Evolutionary conservation across 73 alveolate species (phyloP).

Genomic region (Paramecium biaurelia): DNA sequence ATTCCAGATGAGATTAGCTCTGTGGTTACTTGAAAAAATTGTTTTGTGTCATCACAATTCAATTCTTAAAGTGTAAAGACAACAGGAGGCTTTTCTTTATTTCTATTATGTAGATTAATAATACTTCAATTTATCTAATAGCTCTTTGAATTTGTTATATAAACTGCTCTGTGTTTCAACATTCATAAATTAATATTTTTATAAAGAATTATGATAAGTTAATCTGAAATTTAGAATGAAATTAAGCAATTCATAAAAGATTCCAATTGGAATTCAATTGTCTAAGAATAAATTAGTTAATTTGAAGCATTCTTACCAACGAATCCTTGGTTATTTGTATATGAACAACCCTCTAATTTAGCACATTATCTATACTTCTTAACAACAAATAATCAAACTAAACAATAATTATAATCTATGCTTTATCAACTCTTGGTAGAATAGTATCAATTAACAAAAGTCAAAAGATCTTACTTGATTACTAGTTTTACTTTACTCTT

Average conservation of each 20-base stretch:
- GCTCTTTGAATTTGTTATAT: background rate
- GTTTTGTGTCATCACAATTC: background rate
- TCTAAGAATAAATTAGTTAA: background rate
- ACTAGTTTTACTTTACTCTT: background rate
- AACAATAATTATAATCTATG: background rate
- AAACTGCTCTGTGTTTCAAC: background rate
- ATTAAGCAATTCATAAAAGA: background rate
- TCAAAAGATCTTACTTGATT: background rate
- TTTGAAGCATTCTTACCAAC: background rate
- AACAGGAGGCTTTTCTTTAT: background rate
- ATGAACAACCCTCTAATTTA: background rate
- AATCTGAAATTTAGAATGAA: slow-evolving; percentile 40
- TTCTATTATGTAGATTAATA: background rate
- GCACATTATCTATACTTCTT: background rate
- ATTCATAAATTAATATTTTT: background rate
- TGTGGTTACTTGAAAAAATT: background rate
- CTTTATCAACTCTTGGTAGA: background rate
- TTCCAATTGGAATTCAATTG: background rate
- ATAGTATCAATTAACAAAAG: background rate
- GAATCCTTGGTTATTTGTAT: background rate
- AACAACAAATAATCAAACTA: background rate
- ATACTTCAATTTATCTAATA: slow-evolving; percentile 5
- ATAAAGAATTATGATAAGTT: background rate
- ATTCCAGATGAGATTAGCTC: background rate
- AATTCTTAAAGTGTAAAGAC: slow-evolving; percentile 27